Evolutionary conservation across 257 asterid genomes (phyloP), one percentile per base, ranked within the genome.

Genomic region (Penstemon davidsonii): DNA sequence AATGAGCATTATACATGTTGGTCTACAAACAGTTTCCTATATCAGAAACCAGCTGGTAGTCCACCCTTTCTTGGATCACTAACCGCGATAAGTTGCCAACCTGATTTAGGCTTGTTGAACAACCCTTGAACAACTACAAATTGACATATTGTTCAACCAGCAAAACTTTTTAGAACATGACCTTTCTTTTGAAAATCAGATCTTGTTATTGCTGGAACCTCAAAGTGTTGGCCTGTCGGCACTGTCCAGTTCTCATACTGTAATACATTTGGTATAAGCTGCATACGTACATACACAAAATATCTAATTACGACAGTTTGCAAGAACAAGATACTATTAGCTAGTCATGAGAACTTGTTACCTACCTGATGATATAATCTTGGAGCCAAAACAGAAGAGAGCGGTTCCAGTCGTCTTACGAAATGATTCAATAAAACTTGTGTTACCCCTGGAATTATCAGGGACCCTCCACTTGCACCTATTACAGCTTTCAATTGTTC

Each of bases 51-150:
- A 41, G 88, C 83, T 3, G 91, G 96, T 54, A 76, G 69, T 49
- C 96, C 94, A 60, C 94, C 94, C 75, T 86, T 89, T 68, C 96
- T 89, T 0, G 88, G 92, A 55, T 89, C 95, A 73, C 95, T 85
- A 46, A 86, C 80, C 41, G 83, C 95, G 37, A 75, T 44, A 66
- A 87, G 92, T 33, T 59, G 33, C 18, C 73, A 25, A 25, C 33
- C 83, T 3, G 52, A 56, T 15, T 44, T 56, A 3, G 76, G 18
- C 50, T 74, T 69, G 8, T 68, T 55, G 42, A 36, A n/a, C 60
- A 82, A 45, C 62, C 77, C 79, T 64, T 77, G 83, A 69, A 82
- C 87, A 18, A 87, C 33, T 25, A 25, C 71, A 62, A 89, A 71
- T 25, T 89, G 90, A 61, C 92, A 83, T 53, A 87, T 74, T 62